Percentiles rank a stretch among this genome's conserved stretches.
These are phyloP conservation scores for Lasiodiplodia theobromae DNA, from an alignment of 2,329 filamentous ascomycete species.

Conservation along the genomic window DNA sequence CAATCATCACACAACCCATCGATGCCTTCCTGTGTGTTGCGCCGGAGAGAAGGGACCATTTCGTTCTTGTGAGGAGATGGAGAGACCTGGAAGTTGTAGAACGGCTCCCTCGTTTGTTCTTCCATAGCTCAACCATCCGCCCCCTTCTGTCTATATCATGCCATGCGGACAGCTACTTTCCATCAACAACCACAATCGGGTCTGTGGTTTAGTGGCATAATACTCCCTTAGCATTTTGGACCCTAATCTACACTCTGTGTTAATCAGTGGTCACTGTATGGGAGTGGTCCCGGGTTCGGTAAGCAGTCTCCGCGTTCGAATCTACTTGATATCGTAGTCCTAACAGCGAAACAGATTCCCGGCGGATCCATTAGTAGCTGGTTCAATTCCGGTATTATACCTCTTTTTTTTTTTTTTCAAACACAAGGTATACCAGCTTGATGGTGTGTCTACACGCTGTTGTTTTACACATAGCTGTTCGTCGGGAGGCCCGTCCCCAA, in stretches of 20 bases:
- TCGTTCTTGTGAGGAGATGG: background rate
- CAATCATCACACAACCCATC: background rate
- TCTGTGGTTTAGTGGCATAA: slow-evolving; percentile 25
- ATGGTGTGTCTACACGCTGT: no score
- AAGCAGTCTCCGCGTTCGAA: background rate
- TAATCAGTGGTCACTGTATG: background rate
- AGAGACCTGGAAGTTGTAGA: background rate
- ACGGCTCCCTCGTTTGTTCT: no score
- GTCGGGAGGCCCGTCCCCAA: no score
- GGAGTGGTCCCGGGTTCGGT: slow-evolving; percentile 24
- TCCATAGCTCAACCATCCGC: background rate
- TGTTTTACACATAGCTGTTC: no score
- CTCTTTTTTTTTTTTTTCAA: background rate
- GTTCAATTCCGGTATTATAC: slow-evolving; percentile 5
- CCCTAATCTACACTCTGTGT: background rate
- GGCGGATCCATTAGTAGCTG: slow-evolving; percentile 4
- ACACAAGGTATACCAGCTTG: no score
- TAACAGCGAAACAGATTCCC: background rate
- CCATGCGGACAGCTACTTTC: no score
- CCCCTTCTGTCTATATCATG: background rate
- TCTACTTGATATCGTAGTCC: background rate
- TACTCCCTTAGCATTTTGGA: slow-evolving; percentile 13
- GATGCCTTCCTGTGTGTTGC: no score
- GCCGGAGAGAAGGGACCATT: background rate
- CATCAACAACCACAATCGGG: background rate